Evolutionary conservation across 106 monocot species (phyloP).

Genomic region (Narthecium ossifragum): DNA sequence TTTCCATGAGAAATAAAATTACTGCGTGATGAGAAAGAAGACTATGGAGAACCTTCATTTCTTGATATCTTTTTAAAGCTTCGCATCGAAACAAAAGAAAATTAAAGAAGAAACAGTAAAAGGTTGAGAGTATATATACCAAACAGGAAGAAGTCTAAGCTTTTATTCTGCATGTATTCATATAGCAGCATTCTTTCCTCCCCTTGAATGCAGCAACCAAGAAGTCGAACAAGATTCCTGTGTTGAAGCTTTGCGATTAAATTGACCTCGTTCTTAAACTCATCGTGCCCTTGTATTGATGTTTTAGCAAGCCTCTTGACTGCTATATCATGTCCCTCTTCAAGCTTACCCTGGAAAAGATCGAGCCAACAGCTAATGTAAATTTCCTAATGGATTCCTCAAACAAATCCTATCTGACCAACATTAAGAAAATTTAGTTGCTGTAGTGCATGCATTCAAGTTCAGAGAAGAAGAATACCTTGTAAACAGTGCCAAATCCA

Average conservation of each 20-base stretch:
- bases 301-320: constrained; percentile 12
- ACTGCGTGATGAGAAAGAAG: too few relatives aligned
- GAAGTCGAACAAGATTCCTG: constrained; percentile 14
- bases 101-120: neutral
- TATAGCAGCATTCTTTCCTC: constrained; percentile 12
- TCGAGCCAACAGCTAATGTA: too few relatives aligned
- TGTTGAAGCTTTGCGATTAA: constrained; percentile 16
- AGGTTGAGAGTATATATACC: neutral
- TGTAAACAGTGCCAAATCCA: constrained; percentile 37
- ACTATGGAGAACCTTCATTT: too few relatives aligned
- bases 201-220: constrained; percentile 9
- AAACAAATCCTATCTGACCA: too few relatives aligned
- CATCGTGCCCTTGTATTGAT: constrained; percentile 4
- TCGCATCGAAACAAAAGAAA: too few relatives aligned
- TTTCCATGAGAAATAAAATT: too few relatives aligned
- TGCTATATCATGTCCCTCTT: constrained; percentile 8
- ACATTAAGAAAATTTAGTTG: neutral
- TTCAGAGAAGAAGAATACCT: too few relatives aligned
- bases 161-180: constrained; percentile 14
- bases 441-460: too few relatives aligned
- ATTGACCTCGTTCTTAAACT: constrained; percentile 13
- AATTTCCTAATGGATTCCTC: too few relatives aligned
- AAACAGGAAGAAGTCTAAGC: constrained; percentile 12
- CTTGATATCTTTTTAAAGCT: too few relatives aligned
- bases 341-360: constrained; percentile 9